Evolutionary conservation across 768 basidiomycete species (phyloP), one percentile per base, ranked within the genome.

Genomic region (Mycena rebaudengoi): DNA sequence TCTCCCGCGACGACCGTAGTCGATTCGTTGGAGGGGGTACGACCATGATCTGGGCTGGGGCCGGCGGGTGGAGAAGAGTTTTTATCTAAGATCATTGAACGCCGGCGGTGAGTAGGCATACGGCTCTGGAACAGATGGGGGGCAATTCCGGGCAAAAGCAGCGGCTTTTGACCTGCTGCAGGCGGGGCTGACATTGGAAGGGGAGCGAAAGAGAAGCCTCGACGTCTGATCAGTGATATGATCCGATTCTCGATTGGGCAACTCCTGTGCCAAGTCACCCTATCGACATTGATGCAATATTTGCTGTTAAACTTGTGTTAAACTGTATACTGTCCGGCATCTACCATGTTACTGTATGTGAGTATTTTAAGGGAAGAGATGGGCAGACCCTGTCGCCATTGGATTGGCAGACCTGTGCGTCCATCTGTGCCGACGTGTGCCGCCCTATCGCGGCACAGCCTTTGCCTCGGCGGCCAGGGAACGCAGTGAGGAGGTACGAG

Each of bases 171-270:
- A 50, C 49, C 26, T 50, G 49, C 49, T 33, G 32, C 49, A 33
- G 49, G 49, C 32, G 49, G 20, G 49, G 49, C 49, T 50, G 49
- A 35, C 49, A 50, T 50, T 50, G 49, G 49, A 50, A 50, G 49
- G 32, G 32, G 32, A 35, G 49, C 30, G 49, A 35, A 33, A 33
- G 30, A 35, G 32, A 33, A 50, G 5, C 32, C 30, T 46, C 44
- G 25, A 46, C 44, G 44, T 46, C 44, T 46, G 49, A 50, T 50
- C 49, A 35, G 49, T 35, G 32, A 40, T 40, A 40, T 40, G 39
- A 50, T 50, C 49, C 49, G 49, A 50, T 33, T 21, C 49, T 50
- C 32, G 20, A 50, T 50, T 35, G 30, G 49, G 49, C 49, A 35
- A 33, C 49, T 49, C 46, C 46, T 49, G 29, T 49, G 29, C 46